Evolutionary conservation across 163 green algal species (phyloP).

Genomic region (Scenedesmus sp.): DNA sequence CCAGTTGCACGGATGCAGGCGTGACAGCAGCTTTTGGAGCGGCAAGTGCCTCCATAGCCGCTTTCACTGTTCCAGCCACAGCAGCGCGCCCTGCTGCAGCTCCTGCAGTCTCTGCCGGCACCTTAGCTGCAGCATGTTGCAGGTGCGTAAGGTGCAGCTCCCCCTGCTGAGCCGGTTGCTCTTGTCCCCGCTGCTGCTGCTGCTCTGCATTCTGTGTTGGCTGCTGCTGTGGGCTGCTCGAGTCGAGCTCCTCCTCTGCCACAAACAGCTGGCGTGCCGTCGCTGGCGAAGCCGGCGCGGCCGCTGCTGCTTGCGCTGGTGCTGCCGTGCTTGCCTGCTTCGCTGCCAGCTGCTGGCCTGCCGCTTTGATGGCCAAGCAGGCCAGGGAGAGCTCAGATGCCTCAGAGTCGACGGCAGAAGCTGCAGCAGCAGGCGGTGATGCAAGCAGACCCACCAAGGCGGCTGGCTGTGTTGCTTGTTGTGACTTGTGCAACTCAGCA

Average conservation of each 20-base stretch:
- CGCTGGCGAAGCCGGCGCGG: neutral
- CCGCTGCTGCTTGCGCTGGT: neutral
- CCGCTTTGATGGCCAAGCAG: neutral
- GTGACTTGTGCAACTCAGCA: too few species aligned
- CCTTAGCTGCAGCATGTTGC: neutral
- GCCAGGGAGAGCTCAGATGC: slow-evolving; percentile 33
- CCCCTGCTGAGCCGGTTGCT: neutral
- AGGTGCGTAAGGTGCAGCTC: neutral
- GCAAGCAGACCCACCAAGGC: neutral
- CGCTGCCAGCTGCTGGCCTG: slow-evolving; percentile 4
- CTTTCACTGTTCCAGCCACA: neutral
- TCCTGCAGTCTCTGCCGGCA: neutral
- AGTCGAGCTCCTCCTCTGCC: neutral
- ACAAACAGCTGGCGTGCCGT: slow-evolving; percentile 11
- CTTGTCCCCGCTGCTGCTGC: neutral
- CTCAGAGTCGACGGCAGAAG: slow-evolving; percentile 18
- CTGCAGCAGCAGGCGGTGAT: neutral
- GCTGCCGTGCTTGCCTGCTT: neutral
- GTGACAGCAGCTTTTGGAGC: neutral
- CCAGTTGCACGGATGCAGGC: neutral
- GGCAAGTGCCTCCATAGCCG: neutral
- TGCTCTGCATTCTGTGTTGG: neutral
- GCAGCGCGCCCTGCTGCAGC: neutral
- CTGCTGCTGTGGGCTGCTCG: slow-evolving; percentile 9
- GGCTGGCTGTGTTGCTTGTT: neutral